Evolutionary conservation across 169 alveolate species (phyloP).

Genomic region (Plasmodium billcollinsi): DNA sequence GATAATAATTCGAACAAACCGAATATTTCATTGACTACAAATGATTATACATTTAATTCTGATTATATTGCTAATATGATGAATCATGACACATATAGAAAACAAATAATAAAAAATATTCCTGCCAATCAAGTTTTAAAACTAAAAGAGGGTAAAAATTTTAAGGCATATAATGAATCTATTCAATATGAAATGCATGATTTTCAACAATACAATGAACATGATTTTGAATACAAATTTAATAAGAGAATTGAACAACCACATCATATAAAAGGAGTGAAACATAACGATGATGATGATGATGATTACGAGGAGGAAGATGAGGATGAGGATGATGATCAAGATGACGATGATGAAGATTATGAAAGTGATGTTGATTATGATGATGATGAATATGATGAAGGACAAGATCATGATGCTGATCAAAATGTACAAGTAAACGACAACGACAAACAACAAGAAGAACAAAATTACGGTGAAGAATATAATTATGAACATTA

Average conservation of each 20-base stretch:
- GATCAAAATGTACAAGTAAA: conserved; percentile 19
- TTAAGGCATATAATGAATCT: conserved; percentile 1
- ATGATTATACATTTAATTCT: conserved; percentile 14
- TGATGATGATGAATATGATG: conserved; percentile 22
- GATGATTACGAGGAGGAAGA: conserved; percentile 31
- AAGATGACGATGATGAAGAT: conserved; percentile 13
- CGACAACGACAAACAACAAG: conserved; percentile 5
- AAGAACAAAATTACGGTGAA: background rate
- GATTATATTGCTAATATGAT: background rate
- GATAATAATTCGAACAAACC: background rate
- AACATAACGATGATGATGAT: conserved; percentile 23
- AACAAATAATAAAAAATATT: conserved; percentile 5
- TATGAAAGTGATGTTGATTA: conserved; percentile 13
- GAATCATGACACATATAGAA: background rate
- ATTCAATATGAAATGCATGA: background rate
- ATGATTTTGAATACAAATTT: background rate
- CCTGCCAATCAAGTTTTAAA: background rate
- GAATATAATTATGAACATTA: conserved; percentile 8
- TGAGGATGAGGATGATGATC: conserved; percentile 16
- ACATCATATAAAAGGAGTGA: background rate
- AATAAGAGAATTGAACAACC: background rate
- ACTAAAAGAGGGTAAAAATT: background rate
- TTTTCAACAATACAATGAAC: background rate
- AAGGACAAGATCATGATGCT: conserved; percentile 10
- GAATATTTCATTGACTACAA: background rate